These are phyloP conservation scores for Malania oleifera DNA, from an alignment of 164 flowering plant species.

Conservation along the genomic window DNA sequence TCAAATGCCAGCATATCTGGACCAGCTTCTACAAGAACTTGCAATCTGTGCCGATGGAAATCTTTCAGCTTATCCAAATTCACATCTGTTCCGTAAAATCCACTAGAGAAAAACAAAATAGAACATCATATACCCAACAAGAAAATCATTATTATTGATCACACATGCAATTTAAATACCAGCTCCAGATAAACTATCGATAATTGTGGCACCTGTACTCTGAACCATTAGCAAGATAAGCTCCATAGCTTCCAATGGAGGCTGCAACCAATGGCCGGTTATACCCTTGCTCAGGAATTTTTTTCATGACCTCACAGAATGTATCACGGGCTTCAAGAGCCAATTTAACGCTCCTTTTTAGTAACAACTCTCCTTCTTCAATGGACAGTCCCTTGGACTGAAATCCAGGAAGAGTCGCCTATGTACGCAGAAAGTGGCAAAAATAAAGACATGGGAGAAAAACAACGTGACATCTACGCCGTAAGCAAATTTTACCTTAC, in stretches of 20 bases:
- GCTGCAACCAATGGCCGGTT: conserved; percentile 83
- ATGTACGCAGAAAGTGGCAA: conserved; percentile 11
- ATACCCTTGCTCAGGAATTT: conserved; percentile 23
- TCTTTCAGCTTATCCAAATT: conserved; percentile 70
- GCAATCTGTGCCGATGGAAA: conserved; percentile 77
- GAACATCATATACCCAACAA: no score
- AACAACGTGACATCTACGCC: no score
- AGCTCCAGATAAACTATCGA: background rate
- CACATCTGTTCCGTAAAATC: conserved; percentile 61
- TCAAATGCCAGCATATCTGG: conserved; percentile 89
- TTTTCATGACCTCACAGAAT: conserved; percentile 47
- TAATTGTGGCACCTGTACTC: conserved; percentile 61
- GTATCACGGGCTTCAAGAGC: conserved; percentile 78
- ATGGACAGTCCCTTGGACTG: conserved; percentile 59
- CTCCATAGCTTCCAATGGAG: conserved; percentile 95
- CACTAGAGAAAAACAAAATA: conserved; percentile 45
- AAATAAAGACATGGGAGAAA: no score
- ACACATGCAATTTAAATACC: no score
- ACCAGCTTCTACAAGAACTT: conserved; percentile 71
- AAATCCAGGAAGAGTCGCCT: conserved; percentile 92
- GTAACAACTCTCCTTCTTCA: conserved; percentile 55
- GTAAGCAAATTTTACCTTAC: no score
- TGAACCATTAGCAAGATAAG: conserved; percentile 97
- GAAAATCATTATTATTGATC: no score
- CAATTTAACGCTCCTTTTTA: conserved; percentile 60